Evolutionary conservation across 2,329 filamentous ascomycete genomes (phyloP).

Genomic region (Xylaria polymorpha): DNA sequence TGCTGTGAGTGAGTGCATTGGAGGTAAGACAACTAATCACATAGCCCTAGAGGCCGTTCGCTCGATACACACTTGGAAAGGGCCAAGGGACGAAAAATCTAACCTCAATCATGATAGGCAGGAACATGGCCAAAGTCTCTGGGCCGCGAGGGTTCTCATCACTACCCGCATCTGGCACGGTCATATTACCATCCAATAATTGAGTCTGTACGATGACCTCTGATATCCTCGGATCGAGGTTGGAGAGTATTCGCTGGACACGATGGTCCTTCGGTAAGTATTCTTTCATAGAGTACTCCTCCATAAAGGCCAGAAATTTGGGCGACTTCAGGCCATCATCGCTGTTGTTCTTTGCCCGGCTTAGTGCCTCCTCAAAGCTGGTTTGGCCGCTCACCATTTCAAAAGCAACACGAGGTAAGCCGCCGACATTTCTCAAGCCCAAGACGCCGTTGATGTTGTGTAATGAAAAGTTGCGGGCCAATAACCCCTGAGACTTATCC

Average conservation of each 20-base stretch:
- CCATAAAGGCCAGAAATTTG: slow-evolving; percentile 43
- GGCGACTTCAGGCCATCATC: slow-evolving; percentile 15
- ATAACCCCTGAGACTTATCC: slow-evolving; percentile 35
- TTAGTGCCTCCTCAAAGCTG: slow-evolving; percentile 40
- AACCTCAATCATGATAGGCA: slow-evolving; percentile 56
- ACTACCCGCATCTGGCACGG: slow-evolving; percentile 39
- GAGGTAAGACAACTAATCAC: background rate
- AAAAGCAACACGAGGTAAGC: slow-evolving; percentile 49
- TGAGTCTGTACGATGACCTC: slow-evolving; percentile 54
- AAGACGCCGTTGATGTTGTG: slow-evolving; percentile 45
- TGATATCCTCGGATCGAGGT: slow-evolving; percentile 53
- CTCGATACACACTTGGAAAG: background rate
- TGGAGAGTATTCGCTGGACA: slow-evolving; percentile 42
- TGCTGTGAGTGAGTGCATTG: too few relatives aligned
- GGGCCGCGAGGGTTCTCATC: slow-evolving; percentile 40
- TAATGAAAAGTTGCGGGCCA: slow-evolving; percentile 53
- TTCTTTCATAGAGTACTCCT: slow-evolving; percentile 43
- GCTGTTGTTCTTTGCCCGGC: slow-evolving; percentile 49
- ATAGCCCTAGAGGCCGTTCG: background rate
- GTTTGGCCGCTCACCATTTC: slow-evolving; percentile 42
- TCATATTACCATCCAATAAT: slow-evolving; percentile 47
- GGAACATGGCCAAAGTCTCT: slow-evolving; percentile 51
- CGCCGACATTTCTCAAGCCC: slow-evolving; percentile 45
- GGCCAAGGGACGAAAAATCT: slow-evolving; percentile 1
- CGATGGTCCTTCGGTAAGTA: slow-evolving; percentile 46